Evolutionary conservation across 1,139 yeast species (phyloP), one percentile per base, ranked within the genome.

Genomic region (Hemisphaericaspora xylanilytica): DNA sequence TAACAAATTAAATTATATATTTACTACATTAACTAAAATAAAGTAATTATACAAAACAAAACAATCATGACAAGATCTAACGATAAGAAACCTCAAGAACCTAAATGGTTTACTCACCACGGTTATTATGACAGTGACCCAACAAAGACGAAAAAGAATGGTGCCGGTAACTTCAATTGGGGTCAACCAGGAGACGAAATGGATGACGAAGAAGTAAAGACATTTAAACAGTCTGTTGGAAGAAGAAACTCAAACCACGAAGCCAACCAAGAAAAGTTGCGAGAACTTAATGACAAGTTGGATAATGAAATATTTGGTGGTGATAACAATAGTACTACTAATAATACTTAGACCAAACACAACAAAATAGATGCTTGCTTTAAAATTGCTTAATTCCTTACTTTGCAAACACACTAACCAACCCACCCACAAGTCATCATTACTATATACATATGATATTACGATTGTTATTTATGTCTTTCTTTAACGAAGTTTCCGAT

Each of bases 111-210:
- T 61, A 83, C 89, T 45, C 88, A 83, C 58, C 73, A 76, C 51
- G 95, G 94, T 26, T 73, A 74, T 52, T 59, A 63, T 45, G 81
- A 82, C 52, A 72, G 78, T 41, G 80, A 81, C 45, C 95, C 95
- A 42, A 81, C 80, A 56, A 78, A 80, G 57, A 74, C 85, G 42
- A 88, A 88, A 77, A 88, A 87, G 64, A 73, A 75, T 44, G 97
- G 97, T 41, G 87, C 85, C 35, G 97, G 97, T 39, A 80, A 80
- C 53, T 79, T 78, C 45, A 82, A 82, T 52, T 82, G 89, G 89
- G 90, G 90, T 25, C 63, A 67, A 45, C 73, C 80, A 4, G 88
- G 87, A 26, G 88, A 81, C 49, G 89, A 83, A 50, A 55, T 81
- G 42, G 65, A 70, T 38, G 85, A 58, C 36, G 63, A 60, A 9